Percentiles rank a stretch among this genome's conserved stretches.
Conservation (phyloP, 2,329 filamentous ascomycete species). For the Alternaria sp. region DNA sequence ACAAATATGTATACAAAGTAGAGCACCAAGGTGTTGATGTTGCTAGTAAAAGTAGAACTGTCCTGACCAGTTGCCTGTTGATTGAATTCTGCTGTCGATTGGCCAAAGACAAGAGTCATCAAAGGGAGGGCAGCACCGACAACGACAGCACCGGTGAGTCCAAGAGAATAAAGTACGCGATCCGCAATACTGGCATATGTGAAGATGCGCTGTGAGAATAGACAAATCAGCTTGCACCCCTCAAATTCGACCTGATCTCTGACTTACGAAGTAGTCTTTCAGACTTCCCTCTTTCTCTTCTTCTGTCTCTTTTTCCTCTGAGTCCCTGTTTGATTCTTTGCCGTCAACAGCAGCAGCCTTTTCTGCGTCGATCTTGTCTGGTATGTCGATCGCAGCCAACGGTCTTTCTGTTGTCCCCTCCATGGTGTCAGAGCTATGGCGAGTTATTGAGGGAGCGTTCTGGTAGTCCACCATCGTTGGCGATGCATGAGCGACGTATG, state of each 20-base stretch:
- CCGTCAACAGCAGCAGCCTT: not conserved
- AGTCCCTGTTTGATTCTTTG: not conserved
- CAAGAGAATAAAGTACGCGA: conserved; percentile 11
- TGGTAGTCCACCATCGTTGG: not conserved
- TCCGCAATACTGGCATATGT: conserved; percentile 17
- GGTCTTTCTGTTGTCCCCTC: not conserved
- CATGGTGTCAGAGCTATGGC: not conserved
- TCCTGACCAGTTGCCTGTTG: conserved; percentile 19
- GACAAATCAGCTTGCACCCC: not conserved
- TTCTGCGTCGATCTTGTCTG: not conserved
- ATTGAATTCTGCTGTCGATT: conserved; percentile 26
- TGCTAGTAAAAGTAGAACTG: conserved; percentile 11
- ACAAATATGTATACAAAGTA: conserved; percentile 39
- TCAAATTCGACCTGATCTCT: not conserved
- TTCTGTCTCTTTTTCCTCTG: not conserved
- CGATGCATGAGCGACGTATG: not conserved
- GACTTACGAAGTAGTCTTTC: conserved; percentile 7
- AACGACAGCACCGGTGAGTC: conserved; percentile 61
- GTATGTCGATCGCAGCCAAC: not conserved
- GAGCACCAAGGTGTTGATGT: conserved; percentile 24
- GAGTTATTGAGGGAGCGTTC: not conserved
- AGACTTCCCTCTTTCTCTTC: conserved; percentile 1
- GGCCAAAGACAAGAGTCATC: conserved; percentile 65
- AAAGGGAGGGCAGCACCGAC: conserved; percentile 76
- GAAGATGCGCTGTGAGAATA: conserved; percentile 17